Conservation (phyloP, 768 basidiomycete genomes). For the Pleurotus ostreatus region DNA sequence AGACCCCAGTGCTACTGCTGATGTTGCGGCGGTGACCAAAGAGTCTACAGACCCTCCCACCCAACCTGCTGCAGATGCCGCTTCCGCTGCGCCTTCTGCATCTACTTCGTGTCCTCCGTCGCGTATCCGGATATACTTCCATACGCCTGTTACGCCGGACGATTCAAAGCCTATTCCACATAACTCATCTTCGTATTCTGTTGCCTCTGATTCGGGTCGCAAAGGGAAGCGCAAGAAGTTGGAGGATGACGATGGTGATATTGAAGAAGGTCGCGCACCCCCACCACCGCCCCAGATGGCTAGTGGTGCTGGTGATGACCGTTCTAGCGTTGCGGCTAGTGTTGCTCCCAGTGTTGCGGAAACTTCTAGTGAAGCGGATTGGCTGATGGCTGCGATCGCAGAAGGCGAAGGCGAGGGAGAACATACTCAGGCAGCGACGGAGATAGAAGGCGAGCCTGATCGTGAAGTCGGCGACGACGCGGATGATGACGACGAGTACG, state of each 20-base stretch:
- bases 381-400: constrained; percentile 86
- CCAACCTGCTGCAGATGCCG: constrained; percentile 21
- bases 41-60: constrained; percentile 24
- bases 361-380: constrained; percentile 72
- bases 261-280: constrained; percentile 65
- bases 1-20: constrained; percentile 21
- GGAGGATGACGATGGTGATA: constrained; percentile 83
- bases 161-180: constrained; percentile 74
- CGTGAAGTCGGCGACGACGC: constrained; percentile 32
- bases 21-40: constrained; percentile 18
- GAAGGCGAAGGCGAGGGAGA: constrained; percentile 63
- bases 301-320: constrained; percentile 47
- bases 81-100: constrained; percentile 21
- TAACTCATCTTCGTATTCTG: constrained; percentile 42
- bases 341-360: constrained; percentile 66
- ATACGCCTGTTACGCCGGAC: constrained; percentile 81
- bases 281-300: constrained; percentile 59
- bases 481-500: constrained; percentile 27
- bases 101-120: constrained; percentile 57
- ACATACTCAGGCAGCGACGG: constrained; percentile 19
- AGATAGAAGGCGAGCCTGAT: constrained; percentile 26
- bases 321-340: constrained; percentile 52
- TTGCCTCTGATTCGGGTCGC: constrained; percentile 51
- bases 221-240: constrained; percentile 88
- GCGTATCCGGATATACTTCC: constrained; percentile 88